Percentiles rank a stretch among this genome's conserved stretches.
Conservation (phyloP, 1,139 yeast species). For the Magnusiomyces paraingens region DNA sequence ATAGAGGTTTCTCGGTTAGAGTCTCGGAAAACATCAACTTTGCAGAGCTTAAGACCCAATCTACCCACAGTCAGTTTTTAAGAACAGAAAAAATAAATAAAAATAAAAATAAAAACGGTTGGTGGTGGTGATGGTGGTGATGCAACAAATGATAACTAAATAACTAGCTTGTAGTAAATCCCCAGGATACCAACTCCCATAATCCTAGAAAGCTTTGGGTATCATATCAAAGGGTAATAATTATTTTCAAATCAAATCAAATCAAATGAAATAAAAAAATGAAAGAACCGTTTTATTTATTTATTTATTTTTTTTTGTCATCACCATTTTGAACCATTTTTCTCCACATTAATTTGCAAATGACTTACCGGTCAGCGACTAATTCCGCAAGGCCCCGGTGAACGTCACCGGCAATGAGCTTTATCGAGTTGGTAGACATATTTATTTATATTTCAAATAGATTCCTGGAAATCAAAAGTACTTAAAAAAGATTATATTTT, state of each 20-base stretch:
- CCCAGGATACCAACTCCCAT: not conserved
- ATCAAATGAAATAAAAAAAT: not conserved
- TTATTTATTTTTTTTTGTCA: too few relatives aligned
- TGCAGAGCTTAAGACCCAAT: constrained; percentile 38
- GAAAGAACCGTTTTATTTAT: not conserved
- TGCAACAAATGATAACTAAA: too few relatives aligned
- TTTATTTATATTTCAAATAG: not conserved
- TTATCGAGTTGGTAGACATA: constrained; percentile 62
- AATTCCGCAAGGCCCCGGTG: constrained; percentile 84
- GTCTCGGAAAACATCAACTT: constrained; percentile 43
- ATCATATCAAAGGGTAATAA: too few relatives aligned
- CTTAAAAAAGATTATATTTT: too few relatives aligned
- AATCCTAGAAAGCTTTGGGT: not conserved
- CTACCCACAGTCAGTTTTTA: constrained; percentile 18
- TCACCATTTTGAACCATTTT: not conserved
- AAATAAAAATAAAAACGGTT: too few relatives aligned
- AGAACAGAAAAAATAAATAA: not conserved
- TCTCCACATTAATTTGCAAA: not conserved
- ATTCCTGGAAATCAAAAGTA: not conserved
- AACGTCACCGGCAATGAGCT: constrained; percentile 80
- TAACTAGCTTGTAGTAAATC: too few relatives aligned
- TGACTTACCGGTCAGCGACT: constrained; percentile 50
- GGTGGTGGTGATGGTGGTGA: too few relatives aligned
- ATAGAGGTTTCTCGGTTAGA: constrained; percentile 78
- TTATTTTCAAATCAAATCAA: too few relatives aligned